Conservation (phyloP, 257 asterid species). For the Solanum corneliomulleri region DNA sequence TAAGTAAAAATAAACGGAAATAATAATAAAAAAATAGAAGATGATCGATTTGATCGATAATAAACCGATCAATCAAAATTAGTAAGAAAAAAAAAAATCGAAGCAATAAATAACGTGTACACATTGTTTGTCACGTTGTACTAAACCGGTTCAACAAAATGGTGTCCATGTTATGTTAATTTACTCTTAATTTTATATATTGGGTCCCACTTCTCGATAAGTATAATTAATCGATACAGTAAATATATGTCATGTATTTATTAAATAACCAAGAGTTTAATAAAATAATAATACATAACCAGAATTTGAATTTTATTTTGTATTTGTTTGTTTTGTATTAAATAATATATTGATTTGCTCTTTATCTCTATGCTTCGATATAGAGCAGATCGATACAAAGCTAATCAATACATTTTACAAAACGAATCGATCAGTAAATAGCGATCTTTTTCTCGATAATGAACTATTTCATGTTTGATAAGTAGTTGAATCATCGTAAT, state of each 20-base stretch:
- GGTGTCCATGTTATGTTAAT: not conserved
- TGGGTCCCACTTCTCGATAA: not conserved
- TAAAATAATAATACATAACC: too few relatives aligned
- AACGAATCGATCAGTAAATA: not conserved
- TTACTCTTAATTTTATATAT: not conserved
- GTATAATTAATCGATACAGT: not conserved
- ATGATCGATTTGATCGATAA: not conserved
- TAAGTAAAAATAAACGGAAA: fast-evolving
- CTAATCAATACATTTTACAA: not conserved
- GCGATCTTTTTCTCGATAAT: fast-evolving
- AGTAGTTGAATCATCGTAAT: not conserved
- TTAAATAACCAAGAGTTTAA: fast-evolving
- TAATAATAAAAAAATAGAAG: not conserved
- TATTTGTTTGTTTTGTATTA: not conserved
- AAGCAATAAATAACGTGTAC: not conserved
- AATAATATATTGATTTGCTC: not conserved
- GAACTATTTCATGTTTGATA: too few relatives aligned
- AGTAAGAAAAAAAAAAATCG: not conserved
- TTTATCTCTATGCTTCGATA: not conserved
- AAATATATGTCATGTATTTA: too few relatives aligned
- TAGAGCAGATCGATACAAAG: not conserved
- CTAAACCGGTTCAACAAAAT: not conserved
- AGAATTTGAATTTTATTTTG: not conserved
- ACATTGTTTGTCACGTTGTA: not conserved
- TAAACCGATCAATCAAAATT: not conserved